Percentiles rank a stretch among this genome's conserved stretches.
phyloP scores from a whole-genome alignment of 768 basidiomycete species.

The Lentinula detonsa region DNA sequence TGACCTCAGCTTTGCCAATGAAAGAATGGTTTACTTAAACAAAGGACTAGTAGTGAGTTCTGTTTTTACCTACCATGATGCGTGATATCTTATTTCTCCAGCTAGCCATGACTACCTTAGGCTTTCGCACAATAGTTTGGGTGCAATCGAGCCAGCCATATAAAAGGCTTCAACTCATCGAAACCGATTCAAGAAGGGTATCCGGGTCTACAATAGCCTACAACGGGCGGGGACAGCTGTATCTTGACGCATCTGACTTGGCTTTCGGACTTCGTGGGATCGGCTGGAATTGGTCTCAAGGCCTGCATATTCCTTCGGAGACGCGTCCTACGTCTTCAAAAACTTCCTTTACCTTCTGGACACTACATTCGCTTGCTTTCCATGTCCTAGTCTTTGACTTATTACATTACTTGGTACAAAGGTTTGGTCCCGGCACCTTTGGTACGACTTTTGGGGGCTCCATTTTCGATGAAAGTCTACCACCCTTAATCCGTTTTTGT shows the following conservation, averaged over 20 bases:
- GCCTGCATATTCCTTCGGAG: constrained; percentile 34
- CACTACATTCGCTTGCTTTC: constrained; percentile 24
- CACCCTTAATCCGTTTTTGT: constrained; percentile 28
- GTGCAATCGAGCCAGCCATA: constrained; percentile 25
- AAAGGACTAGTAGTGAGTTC: constrained; percentile 37
- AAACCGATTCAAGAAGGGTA: constrained; percentile 13
- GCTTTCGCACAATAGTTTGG: constrained; percentile 37
- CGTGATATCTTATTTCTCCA: constrained; percentile 12
- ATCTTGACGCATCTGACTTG: constrained; percentile 44
- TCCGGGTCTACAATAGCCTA: background rate
- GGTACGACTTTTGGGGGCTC: constrained; percentile 28
- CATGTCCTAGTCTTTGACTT: constrained; percentile 37
- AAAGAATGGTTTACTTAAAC: constrained; percentile 32
- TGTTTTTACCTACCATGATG: background rate
- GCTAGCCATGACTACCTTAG: constrained; percentile 29
- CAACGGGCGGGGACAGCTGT: constrained; percentile 1
- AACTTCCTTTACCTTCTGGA: constrained; percentile 27
- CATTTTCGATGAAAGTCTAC: constrained; percentile 33
- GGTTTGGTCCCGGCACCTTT: constrained; percentile 36
- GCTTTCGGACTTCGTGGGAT: constrained; percentile 45
- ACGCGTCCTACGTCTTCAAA: constrained; percentile 32
- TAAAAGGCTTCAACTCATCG: background rate
- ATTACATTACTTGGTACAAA: constrained; percentile 40
- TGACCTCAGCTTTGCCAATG: background rate
- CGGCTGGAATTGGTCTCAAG: constrained; percentile 56